These are phyloP conservation scores for Diaporthe destruens DNA, from an alignment of 2,329 filamentous ascomycete genomes.

Conservation along the genomic window DNA sequence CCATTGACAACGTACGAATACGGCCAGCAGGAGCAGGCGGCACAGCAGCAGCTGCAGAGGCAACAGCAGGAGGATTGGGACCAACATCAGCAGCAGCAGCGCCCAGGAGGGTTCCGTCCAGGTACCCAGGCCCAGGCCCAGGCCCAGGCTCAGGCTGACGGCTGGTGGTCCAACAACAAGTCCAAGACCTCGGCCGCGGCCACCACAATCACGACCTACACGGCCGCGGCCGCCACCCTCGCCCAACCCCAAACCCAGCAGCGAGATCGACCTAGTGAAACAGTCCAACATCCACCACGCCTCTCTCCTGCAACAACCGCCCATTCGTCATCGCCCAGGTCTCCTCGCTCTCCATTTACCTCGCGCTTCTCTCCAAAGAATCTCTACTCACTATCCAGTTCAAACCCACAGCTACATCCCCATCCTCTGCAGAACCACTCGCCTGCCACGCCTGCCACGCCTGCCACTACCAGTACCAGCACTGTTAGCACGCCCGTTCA, in stretches of 20 bases:
- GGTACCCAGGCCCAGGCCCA: constrained; percentile 7
- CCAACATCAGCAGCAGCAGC: constrained; percentile 1
- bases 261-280: constrained; percentile 47
- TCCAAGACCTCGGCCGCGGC: constrained; percentile 26
- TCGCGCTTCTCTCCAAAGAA: constrained; percentile 59
- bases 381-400: constrained; percentile 32
- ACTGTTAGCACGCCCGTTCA: background rate
- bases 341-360: constrained; percentile 60
- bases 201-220: background rate
- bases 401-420: constrained; percentile 14
- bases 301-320: constrained; percentile 47
- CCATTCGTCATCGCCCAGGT: constrained; percentile 59
- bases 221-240: constrained; percentile 15
- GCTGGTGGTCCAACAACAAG: constrained; percentile 23
- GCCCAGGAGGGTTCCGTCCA: background rate
- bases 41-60: background rate
- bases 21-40: constrained; percentile 10
- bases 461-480: background rate
- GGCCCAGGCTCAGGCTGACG: constrained; percentile 23
- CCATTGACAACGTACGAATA: background rate
- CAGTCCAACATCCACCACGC: constrained; percentile 36
- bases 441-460: too few relatives aligned
- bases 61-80: background rate
- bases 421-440: constrained; percentile 1
- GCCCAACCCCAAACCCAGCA: constrained; percentile 34